A percentile compares a stretch with the other conserved stretches of the same genome.
Evolutionary conservation across 176 grass and related monocot species (phyloP).

Genomic region (Paspalum notatum): DNA sequence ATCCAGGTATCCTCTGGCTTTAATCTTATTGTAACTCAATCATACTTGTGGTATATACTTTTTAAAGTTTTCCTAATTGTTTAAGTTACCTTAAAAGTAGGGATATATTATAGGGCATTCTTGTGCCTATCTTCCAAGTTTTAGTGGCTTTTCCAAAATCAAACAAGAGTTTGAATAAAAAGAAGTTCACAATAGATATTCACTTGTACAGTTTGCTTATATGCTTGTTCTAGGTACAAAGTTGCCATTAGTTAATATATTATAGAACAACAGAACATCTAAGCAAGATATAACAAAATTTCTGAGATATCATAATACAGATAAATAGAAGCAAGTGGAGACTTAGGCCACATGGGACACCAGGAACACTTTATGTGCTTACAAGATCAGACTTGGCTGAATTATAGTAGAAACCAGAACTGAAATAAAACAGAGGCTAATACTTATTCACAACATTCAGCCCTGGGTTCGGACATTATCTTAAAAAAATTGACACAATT

Average conservation of each 20-base stretch:
- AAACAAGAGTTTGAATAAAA: neutral
- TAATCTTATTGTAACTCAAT: neutral
- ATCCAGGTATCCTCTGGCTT: neutral
- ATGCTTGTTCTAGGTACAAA: neutral
- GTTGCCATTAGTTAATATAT: neutral
- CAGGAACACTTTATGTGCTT: neutral
- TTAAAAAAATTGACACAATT: neutral
- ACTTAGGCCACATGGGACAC: constrained; percentile 7
- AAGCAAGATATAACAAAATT: constrained; percentile 5
- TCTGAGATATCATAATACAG: neutral
- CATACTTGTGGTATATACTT: neutral
- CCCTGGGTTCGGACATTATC: neutral
- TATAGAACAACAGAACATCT: constrained; percentile 12
- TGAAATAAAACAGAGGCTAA: neutral
- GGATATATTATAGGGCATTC: neutral
- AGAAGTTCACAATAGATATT: neutral
- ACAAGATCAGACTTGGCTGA: neutral
- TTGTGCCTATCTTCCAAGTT: neutral
- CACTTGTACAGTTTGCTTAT: constrained; percentile 23
- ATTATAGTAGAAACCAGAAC: neutral
- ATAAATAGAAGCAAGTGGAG: neutral
- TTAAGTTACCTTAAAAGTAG: neutral
- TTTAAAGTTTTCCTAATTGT: constrained; percentile 7
- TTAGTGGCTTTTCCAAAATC: neutral
- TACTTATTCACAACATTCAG: neutral